phyloP scores from a whole-genome alignment of 2,329 filamentous ascomycete genomes.

The Botrytis hyacinthi region DNA sequence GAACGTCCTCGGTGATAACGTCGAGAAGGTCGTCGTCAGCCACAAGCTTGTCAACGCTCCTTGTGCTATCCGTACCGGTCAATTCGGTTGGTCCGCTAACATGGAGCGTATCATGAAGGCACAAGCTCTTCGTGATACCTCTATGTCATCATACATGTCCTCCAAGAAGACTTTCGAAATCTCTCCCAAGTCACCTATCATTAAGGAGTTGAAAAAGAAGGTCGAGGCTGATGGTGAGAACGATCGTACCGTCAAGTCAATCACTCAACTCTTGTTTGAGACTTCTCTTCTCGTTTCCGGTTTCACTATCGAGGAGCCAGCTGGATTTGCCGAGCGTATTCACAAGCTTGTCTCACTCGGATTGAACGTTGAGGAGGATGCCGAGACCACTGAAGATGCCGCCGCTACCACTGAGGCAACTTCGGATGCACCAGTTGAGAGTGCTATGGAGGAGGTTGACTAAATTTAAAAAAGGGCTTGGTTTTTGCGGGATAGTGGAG shows the following conservation, averaged over 20 bases:
- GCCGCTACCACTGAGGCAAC: constrained; percentile 59
- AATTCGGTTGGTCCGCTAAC: constrained; percentile 99
- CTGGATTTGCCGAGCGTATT: constrained; percentile 96
- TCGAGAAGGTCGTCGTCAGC: constrained; percentile 99
- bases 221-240: constrained; percentile 96
- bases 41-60: constrained; percentile 95
- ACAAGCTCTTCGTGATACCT: constrained; percentile 98
- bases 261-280: constrained; percentile 97
- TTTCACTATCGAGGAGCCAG: constrained; percentile 99
- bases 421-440: constrained; percentile 59
- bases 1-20: constrained; percentile 98
- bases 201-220: constrained; percentile 99
- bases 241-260: constrained; percentile 98
- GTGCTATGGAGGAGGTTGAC: constrained; percentile 99
- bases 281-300: constrained; percentile 97
- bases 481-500: constrained; percentile 32
- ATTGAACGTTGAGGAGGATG: constrained; percentile 94
- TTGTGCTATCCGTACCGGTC: constrained; percentile 98
- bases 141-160: constrained; percentile 99
- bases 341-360: constrained; percentile 99
- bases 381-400: constrained; percentile 65
- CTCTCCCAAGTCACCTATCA: constrained; percentile 95
- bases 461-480: constrained; percentile 49
- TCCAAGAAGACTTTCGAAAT: constrained; percentile 99
- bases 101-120: constrained; percentile 99